Evolutionary conservation across 2,329 filamentous ascomycete genomes (phyloP).

Genomic region (Cadophora malorum): DNA sequence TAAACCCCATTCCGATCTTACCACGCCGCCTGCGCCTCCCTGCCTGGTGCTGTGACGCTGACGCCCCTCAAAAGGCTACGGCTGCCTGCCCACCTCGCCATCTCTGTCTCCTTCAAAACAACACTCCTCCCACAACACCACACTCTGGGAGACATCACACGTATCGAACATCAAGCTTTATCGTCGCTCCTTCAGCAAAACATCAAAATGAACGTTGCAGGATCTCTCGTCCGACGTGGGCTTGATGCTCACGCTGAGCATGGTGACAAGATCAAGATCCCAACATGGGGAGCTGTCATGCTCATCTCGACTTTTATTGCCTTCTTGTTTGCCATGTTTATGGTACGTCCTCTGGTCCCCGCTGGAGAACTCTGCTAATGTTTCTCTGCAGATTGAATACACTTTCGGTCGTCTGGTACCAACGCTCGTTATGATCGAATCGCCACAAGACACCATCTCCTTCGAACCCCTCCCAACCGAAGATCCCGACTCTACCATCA

Average conservation of each 20-base stretch:
- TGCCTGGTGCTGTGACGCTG: background rate
- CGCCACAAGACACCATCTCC: slow-evolving; percentile 56
- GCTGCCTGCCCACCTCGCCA: slow-evolving; percentile 18
- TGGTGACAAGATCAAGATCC: slow-evolving; percentile 30
- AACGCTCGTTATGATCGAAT: slow-evolving; percentile 68
- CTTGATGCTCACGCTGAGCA: slow-evolving; percentile 26
- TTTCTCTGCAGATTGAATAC: slow-evolving; percentile 55
- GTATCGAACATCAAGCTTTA: background rate
- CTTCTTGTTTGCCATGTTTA: slow-evolving; percentile 27
- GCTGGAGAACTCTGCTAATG: slow-evolving; percentile 26
- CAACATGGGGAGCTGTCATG: slow-evolving; percentile 36
- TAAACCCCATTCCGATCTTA: background rate
- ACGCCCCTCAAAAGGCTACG: slow-evolving; percentile 12
- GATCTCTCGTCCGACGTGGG: slow-evolving; percentile 30
- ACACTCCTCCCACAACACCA: slow-evolving; percentile 4
- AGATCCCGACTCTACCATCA: slow-evolving; percentile 43
- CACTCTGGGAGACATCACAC: background rate
- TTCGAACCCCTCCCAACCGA: slow-evolving; percentile 50
- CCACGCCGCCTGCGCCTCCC: slow-evolving; percentile 18
- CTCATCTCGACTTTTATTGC: slow-evolving; percentile 27
- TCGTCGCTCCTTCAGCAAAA: slow-evolving; percentile 19
- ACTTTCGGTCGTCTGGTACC: slow-evolving; percentile 65
- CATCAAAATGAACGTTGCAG: slow-evolving; percentile 21
- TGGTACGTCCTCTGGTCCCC: slow-evolving; percentile 27
- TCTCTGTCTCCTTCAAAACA: slow-evolving; percentile 16